phyloP scores from a whole-genome alignment of 2,329 filamentous ascomycete genomes.

The Elsinoe perseae region DNA sequence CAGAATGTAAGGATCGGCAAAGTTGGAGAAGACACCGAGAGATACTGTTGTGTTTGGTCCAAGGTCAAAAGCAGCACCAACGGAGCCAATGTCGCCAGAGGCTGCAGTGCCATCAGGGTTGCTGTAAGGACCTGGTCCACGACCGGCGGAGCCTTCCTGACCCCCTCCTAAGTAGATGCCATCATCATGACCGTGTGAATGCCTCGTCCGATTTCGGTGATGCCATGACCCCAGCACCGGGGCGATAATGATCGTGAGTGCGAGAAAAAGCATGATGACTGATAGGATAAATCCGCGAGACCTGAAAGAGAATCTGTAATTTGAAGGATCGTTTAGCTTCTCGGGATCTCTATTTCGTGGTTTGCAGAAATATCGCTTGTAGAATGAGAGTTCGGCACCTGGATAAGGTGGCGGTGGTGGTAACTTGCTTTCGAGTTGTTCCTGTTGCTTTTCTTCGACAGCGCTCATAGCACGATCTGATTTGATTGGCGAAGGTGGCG shows the following conservation, averaged over 20 bases:
- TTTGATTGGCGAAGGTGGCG: background rate
- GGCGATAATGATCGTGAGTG: slow-evolving; percentile 23
- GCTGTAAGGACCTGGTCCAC: background rate
- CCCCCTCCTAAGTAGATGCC: slow-evolving; percentile 9
- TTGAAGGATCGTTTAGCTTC: slow-evolving; percentile 4
- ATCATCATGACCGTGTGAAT: background rate
- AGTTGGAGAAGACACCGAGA: slow-evolving; percentile 24
- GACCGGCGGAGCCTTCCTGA: background rate
- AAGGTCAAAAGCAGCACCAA: background rate
- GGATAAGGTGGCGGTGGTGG: slow-evolving; percentile 10
- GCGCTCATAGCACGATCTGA: background rate
- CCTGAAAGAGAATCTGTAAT: slow-evolving; percentile 24
- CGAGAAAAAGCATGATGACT: slow-evolving; percentile 17
- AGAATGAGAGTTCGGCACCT: slow-evolving; percentile 8
- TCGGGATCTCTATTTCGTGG: slow-evolving; percentile 8
- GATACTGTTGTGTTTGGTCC: slow-evolving; percentile 4
- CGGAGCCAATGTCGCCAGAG: background rate
- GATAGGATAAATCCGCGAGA: slow-evolving; percentile 23
- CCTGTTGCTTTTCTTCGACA: background rate
- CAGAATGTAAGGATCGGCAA: slow-evolving; percentile 33
- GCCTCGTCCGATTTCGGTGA: background rate
- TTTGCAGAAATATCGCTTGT: slow-evolving; percentile 11
- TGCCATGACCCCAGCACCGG: slow-evolving; percentile 21
- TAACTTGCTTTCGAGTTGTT: background rate
- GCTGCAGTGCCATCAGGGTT: background rate